Conservation (phyloP, 345 rosid genomes). For the Salix viminalis region DNA sequence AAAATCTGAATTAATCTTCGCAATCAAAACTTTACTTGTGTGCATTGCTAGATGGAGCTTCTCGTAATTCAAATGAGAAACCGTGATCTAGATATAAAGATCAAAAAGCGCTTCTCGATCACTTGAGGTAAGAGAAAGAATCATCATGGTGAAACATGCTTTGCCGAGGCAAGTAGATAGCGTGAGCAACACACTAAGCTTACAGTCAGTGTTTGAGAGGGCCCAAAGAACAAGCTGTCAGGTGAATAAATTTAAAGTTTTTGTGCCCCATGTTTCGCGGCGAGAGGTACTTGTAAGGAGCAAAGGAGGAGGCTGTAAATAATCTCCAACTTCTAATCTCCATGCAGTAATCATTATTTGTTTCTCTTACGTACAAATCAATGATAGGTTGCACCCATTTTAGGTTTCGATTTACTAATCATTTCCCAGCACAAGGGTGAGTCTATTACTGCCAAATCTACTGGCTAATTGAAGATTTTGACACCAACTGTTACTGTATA, state of each 20-base stretch:
- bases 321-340: background rate
- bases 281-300: conserved; percentile 6
- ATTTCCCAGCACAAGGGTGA: too few species aligned
- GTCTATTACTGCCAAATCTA: too few species aligned
- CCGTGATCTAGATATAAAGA: too few species aligned
- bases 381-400: background rate
- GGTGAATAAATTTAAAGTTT: conserved; percentile 11
- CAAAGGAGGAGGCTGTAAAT: too few species aligned
- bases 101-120: background rate
- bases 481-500: background rate
- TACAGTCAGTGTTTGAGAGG: background rate
- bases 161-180: background rate
- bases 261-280: conserved; percentile 14
- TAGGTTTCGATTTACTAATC: background rate
- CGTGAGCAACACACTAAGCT: conserved; percentile 11
- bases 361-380: background rate
- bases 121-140: background rate
- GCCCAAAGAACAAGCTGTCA: conserved; percentile 9
- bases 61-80: background rate
- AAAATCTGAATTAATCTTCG: background rate
- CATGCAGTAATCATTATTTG: conserved; percentile 8
- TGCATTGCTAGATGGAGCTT: background rate
- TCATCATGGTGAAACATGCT: background rate
- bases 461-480: too few species aligned
- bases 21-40: background rate